Base-by-base conservation (phyloP, 306 rosid genomes). In the Notholithocarpus densiflorus region DNA sequence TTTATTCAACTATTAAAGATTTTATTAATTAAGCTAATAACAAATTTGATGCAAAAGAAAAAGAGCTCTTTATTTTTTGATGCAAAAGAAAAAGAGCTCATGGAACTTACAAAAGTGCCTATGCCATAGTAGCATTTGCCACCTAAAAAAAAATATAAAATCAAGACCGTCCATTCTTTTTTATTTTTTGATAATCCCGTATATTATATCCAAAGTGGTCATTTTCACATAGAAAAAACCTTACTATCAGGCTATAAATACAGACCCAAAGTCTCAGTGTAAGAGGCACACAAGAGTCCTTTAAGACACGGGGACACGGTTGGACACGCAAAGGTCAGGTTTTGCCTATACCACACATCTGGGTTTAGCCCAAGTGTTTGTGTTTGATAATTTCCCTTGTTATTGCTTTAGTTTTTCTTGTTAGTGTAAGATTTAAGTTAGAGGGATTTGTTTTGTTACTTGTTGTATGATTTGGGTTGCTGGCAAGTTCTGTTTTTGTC, bases 21-120 rank as follows among this genome's bases (percentile, higher is more conserved):
- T 40, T 40, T 8, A 40, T 40, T 0, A 0, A 0, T 40, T 8
- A 0, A 7, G 1, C 0, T 40, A 40, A 8, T 40, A n/a, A n/a
- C n/a, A 11, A 23, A 59, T 10, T 48, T 48, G 5, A 10, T 48
- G 1, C 5, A 3, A 11, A 26, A 23, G 65, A 1, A 13, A 26
- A n/a, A 57, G 31, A 23, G 65, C 15, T 57, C 5, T 31, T 31
- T 31, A 0, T 31, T 31, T 31, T 9, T 45, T 11, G 15, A 2
- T 45, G 3, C 1, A 2, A 10, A 24, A 21, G 65, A 10, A 13
- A 27, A n/a, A 23, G 31, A 23, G 65, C 29, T 59, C 65, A 23
- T 10, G 65, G 0, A n/a, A 14, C 29, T 59, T 27, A 59, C 32
- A 2, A 11, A 11, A 59, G 65, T 13, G 31, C 17, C 18, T 20